These are phyloP conservation scores for Trichoderma sp. DNA, from an alignment of 2,329 filamentous ascomycete species.

Conservation along the genomic window DNA sequence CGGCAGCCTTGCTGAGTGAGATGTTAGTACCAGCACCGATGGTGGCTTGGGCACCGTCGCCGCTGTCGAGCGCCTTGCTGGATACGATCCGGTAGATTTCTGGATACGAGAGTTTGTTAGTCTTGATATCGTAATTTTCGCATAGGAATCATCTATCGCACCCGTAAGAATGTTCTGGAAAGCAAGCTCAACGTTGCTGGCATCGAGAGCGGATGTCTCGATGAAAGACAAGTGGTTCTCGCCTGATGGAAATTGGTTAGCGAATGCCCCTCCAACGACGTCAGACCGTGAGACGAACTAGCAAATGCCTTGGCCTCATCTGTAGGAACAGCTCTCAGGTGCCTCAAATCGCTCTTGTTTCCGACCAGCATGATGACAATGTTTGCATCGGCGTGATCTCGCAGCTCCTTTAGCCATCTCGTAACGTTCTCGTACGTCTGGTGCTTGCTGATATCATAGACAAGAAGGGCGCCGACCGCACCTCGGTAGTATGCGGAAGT, in stretches of 20 bases:
- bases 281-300: slow-evolving; percentile 57
- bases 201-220: slow-evolving; percentile 97
- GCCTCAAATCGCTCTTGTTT: slow-evolving; percentile 99
- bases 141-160: slow-evolving; percentile 47
- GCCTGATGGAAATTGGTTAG: slow-evolving; percentile 55
- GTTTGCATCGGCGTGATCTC: slow-evolving; percentile 97
- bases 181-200: slow-evolving; percentile 97
- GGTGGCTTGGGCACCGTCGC: slow-evolving; percentile 77
- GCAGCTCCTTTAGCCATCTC: slow-evolving; percentile 97
- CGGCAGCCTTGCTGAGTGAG: slow-evolving; percentile 81
- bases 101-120: slow-evolving; percentile 41
- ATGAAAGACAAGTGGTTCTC: slow-evolving; percentile 99
- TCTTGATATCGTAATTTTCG: not conserved
- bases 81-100: slow-evolving; percentile 99
- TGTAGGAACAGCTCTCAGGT: slow-evolving; percentile 93
- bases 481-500: slow-evolving; percentile 99
- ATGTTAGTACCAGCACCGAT: slow-evolving; percentile 81
- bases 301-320: slow-evolving; percentile 98
- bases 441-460: slow-evolving; percentile 99
- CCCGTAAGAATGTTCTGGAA: slow-evolving; percentile 99
- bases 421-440: slow-evolving; percentile 99
- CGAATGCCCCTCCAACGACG: not conserved
- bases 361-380: slow-evolving; percentile 99
- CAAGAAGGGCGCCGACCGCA: slow-evolving; percentile 92
- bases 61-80: slow-evolving; percentile 92